phyloP scores from a whole-genome alignment of 257 asterid species.

The Solanum tarapatanum region DNA sequence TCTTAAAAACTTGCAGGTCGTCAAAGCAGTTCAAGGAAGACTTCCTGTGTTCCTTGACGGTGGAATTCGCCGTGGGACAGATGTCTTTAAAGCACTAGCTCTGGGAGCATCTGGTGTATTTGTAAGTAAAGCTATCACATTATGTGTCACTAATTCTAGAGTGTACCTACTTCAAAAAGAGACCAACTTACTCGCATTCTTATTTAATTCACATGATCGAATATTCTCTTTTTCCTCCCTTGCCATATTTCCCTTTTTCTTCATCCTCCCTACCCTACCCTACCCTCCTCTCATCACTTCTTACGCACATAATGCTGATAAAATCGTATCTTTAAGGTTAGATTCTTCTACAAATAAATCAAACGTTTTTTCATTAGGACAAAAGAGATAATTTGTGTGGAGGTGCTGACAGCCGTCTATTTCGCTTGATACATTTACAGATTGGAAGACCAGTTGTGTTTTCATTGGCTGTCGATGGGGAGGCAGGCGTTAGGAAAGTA shows the following conservation, averaged over 20 bases:
- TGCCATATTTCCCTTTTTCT: background rate
- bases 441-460: slow-evolving; percentile 66
- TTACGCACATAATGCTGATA: background rate
- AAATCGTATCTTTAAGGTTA: background rate
- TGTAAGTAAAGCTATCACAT: slow-evolving; percentile 28
- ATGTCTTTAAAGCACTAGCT: slow-evolving; percentile 77
- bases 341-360: background rate
- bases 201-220: background rate
- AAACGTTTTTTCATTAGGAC: background rate
- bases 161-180: background rate
- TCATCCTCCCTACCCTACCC: background rate
- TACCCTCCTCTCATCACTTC: background rate
- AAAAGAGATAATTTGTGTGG: background rate
- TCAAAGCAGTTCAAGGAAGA: slow-evolving; percentile 48
- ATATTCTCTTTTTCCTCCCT: background rate
- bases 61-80: slow-evolving; percentile 78
- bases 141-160: background rate
- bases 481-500: slow-evolving; percentile 62
- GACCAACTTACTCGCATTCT: background rate
- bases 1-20: slow-evolving; percentile 29
- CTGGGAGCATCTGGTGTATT: slow-evolving; percentile 82
- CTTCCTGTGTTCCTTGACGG: slow-evolving; percentile 70
- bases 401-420: background rate
- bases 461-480: slow-evolving; percentile 63
- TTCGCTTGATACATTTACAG: slow-evolving; percentile 11